Conservation (phyloP, 202 grass and related monocot species). For the Zoysia matrella region DNA sequence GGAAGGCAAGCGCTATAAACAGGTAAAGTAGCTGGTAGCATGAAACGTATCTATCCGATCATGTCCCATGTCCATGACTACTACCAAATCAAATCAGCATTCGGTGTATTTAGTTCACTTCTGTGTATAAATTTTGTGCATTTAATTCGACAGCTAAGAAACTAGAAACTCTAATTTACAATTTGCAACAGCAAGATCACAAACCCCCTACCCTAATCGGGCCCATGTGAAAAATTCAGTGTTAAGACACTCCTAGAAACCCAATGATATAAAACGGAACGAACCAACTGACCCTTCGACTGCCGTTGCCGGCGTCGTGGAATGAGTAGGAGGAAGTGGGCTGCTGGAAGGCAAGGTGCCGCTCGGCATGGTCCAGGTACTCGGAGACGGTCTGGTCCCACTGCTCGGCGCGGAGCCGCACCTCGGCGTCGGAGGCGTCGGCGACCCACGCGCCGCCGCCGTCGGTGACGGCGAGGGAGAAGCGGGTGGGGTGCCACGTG, state of each 20-base stretch:
- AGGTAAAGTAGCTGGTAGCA: not conserved
- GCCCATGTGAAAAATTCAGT: not conserved
- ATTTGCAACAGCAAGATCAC: not conserved
- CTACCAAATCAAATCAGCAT: conserved; percentile 6
- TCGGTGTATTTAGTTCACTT: not conserved
- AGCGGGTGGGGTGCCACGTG: conserved; percentile 72
- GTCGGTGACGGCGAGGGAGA: conserved; percentile 84
- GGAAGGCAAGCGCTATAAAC: not conserved
- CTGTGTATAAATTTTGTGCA: not conserved
- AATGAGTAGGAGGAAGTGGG: conserved; percentile 74
- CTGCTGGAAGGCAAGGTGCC: conserved; percentile 78
- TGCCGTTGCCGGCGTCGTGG: conserved; percentile 73
- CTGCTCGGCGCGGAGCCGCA: conserved; percentile 85
- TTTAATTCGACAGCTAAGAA: not conserved
- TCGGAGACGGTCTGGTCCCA: conserved; percentile 82
- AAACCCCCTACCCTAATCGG: not conserved
- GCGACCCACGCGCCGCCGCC: conserved; percentile 81
- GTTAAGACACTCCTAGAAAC: not conserved
- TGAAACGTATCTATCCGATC: not conserved
- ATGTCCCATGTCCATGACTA: not conserved
- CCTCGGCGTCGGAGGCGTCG: conserved; percentile 78
- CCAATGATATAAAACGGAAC: not conserved
- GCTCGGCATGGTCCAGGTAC: conserved; percentile 73
- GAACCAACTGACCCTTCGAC: conserved; percentile 61
- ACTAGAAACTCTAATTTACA: not conserved